Base-by-base conservation (phyloP, 83 land plant species). In the Larix sibirica region DNA sequence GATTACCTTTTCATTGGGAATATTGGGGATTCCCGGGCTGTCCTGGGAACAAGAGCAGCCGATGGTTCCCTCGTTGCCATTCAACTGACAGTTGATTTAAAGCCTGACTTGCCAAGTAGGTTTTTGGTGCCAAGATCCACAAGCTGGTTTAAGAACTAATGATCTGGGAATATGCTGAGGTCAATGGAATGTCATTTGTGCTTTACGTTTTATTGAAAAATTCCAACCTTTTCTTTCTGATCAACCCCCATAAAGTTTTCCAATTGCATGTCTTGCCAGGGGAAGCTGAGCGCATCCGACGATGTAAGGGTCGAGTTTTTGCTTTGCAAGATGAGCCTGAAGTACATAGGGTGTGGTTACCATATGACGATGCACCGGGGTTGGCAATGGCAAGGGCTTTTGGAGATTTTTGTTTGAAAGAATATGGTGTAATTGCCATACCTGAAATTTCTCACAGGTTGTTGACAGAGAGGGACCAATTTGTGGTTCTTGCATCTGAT, bases 271-370 rank as follows among this genome's bases (percentile, higher is more conserved):
- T 13, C 3, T 26, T 31, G 77, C 40, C 78, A 91, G 93, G 86
- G 80, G 94, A 92, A 73, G 91, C 93, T 28, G 93, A 90, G 60
- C 78, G 94, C 67, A 92, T 92, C 23, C 86, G 85, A 56, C 71
- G 77, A 79, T 92, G 94, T 68, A 92, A 83, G 40, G 94, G 94
- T 36, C 84, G 93, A 80, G 94, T 92, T 6, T 92, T 92, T 88
- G 93, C 94, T 20, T 82, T 92, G 79, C 91, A 92, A 83, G 94
- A 92, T 76, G 94, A 92, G 80, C 93, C 94, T 47, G 94, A 92
- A 82, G 94, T 92, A 23, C 87, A 82, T 13, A 84, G 94, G 40
- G 94, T 92, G n/a, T 92, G 94, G 94, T 80, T 92, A 76, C 94
- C 94, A 23, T 90, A 88, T 80, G 93, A 90, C 77, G 88, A 92